These are phyloP conservation scores for Aspergillus floridensis DNA, from an alignment of 2,329 filamentous ascomycete genomes.

Conservation along the genomic window DNA sequence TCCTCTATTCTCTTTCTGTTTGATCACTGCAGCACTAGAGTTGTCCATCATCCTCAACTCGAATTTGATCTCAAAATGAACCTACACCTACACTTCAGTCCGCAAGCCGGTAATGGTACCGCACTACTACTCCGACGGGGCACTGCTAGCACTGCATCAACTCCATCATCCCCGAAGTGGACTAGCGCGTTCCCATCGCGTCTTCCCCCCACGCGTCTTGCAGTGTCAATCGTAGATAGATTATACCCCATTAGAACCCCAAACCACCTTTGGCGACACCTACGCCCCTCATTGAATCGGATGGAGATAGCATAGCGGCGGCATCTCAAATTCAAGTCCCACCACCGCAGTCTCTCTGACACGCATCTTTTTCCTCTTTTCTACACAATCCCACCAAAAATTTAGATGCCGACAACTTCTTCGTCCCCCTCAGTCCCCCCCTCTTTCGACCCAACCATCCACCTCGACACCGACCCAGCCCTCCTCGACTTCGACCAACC, in stretches of 20 bases:
- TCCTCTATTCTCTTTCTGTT: no score
- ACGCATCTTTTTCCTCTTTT: not conserved
- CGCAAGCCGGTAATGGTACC: no score
- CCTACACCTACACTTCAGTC: no score
- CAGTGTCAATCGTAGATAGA: slow-evolving; percentile 4
- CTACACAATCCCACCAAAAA: not conserved
- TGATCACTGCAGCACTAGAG: no score
- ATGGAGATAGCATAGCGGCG: not conserved
- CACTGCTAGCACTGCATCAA: not conserved
- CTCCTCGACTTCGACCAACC: not conserved
- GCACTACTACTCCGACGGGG: not conserved
- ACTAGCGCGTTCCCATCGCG: slow-evolving; percentile 31
- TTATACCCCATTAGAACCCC: no score
- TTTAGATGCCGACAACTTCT: slow-evolving; percentile 32
- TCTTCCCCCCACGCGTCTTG: slow-evolving; percentile 15
- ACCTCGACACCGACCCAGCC: slow-evolving; percentile 21
- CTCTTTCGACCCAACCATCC: slow-evolving; percentile 52
- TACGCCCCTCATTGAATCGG: not conserved
- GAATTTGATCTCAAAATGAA: no score
- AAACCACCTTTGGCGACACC: no score
- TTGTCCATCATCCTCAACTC: no score
- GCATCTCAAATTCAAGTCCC: not conserved
- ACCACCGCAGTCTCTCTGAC: not conserved
- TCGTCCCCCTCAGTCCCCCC: slow-evolving; percentile 37
- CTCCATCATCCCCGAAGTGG: slow-evolving; percentile 10